Conservation (phyloP, 2,329 filamentous ascomycete species). For the Alternaria gansuensis region DNA sequence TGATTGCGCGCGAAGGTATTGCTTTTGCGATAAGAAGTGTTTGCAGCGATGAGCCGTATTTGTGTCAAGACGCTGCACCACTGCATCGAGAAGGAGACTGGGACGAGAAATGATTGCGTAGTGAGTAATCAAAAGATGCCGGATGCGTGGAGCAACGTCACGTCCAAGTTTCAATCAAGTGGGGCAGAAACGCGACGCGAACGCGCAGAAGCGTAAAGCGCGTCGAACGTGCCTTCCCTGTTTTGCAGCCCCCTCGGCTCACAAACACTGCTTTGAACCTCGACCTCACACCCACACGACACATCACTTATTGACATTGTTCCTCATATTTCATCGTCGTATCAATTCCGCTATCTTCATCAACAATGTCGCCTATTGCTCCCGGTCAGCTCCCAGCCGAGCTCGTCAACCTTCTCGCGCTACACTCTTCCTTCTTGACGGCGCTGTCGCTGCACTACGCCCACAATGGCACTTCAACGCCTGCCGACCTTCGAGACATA, state of each 20-base stretch:
- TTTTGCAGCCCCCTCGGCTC: slow-evolving; percentile 41
- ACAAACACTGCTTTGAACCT: slow-evolving; percentile 34
- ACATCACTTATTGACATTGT: slow-evolving; percentile 31
- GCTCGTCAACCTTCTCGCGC: slow-evolving; percentile 55
- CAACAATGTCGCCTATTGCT: slow-evolving; percentile 44
- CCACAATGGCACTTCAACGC: slow-evolving; percentile 58
- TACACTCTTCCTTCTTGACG: slow-evolving; percentile 60
- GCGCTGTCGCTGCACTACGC: slow-evolving; percentile 61
- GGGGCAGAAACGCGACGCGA: slow-evolving; percentile 37
- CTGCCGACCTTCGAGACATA: slow-evolving; percentile 55
- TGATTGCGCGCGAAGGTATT: background rate
- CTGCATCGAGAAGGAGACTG: background rate
- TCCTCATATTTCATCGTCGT: slow-evolving; percentile 29
- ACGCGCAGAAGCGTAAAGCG: slow-evolving; percentile 35
- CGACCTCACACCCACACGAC: slow-evolving; percentile 23
- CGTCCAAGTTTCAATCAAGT: slow-evolving; percentile 35
- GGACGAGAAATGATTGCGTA: background rate
- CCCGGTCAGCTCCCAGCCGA: slow-evolving; percentile 52
- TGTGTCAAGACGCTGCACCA: background rate
- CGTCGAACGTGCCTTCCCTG: slow-evolving; percentile 35
- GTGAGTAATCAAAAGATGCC: slow-evolving; percentile 10
- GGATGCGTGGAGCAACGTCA: slow-evolving; percentile 19
- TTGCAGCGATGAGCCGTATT: background rate
- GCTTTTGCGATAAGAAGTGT: background rate
- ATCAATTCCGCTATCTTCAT: slow-evolving; percentile 35